A percentile compares a stretch with the other conserved stretches of the same genome.
Evolutionary conservation across 768 basidiomycete genomes (phyloP).

Genomic region (Mycena filopes): DNA sequence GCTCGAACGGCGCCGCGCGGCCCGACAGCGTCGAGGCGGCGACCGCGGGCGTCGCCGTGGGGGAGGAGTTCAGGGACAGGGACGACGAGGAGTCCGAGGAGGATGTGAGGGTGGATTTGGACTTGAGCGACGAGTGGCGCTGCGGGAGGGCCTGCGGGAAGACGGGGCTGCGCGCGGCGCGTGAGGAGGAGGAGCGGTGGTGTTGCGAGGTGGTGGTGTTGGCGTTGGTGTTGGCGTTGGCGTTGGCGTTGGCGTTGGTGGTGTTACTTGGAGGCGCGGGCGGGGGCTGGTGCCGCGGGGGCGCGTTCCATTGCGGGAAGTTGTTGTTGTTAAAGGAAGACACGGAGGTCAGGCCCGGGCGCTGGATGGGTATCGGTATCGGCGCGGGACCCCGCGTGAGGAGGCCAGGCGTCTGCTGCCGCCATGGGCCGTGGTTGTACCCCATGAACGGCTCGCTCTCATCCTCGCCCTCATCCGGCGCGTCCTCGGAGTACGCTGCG

Average conservation of each 20-base stretch:
- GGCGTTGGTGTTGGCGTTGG: background rate
- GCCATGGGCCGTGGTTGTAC: constrained; percentile 10
- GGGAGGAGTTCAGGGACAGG: constrained; percentile 27
- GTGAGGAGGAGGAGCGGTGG: constrained; percentile 39
- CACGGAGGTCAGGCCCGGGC: constrained; percentile 9
- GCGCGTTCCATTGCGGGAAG: constrained; percentile 22
- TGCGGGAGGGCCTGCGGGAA: constrained; percentile 37
- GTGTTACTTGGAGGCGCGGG: background rate
- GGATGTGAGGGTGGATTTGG: constrained; percentile 33
- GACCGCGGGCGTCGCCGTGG: constrained; percentile 31
- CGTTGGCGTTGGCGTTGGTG: constrained; percentile 29
- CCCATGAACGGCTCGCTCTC: constrained; percentile 6
- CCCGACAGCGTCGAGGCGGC: constrained; percentile 58
- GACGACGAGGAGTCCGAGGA: constrained; percentile 33
- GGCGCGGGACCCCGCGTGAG: constrained; percentile 23
- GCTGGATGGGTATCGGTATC: constrained; percentile 28
- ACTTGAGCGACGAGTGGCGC: constrained; percentile 42
- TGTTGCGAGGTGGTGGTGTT: constrained; percentile 13
- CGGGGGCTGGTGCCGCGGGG: constrained; percentile 24
- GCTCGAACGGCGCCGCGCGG: constrained; percentile 66
- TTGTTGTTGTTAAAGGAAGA: constrained; percentile 3
- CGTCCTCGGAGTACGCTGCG: constrained; percentile 41
- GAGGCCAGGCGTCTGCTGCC: constrained; percentile 11
- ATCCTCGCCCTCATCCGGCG: constrained; percentile 30
- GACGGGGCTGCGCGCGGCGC: constrained; percentile 38